Base-by-base conservation (phyloP, 2,329 filamentous ascomycete genomes). In the Botrytis cinerea region DNA sequence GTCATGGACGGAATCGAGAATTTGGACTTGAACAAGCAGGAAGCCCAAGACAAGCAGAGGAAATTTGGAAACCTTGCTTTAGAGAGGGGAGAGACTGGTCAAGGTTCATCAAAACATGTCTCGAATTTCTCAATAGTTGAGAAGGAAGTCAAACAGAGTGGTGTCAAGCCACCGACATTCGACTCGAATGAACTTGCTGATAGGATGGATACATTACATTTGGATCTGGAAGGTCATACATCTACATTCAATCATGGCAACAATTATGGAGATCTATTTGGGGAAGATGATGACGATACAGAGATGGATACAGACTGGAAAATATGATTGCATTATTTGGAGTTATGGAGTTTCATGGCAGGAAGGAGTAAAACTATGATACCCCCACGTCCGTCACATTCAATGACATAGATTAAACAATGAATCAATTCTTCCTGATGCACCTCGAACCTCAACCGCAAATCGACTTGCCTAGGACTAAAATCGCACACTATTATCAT, bases 81-180 rank as follows among this genome's bases (percentile, higher is more conserved):
- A 10, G 88, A 90, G 78, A 84, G 88, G 59, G 84, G 84, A 4
- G 82, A 82, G 57, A 79, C 70, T 48, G 75, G 77, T 45, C 61
- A 72, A 70, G 78, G 75, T 60, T 77, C 77, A 46, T 73, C 76
- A 1, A 76, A 73, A 45, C 76, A 75, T n/a, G 51, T 79, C 12
- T 80, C 89, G 28, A 84, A 85, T 64, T 82, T 89, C 51, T 84
- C 81, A 1, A 85, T 89, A 35, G 83, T 82, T 67, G 89, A 89
- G 80, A 90, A 87, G 78, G 84, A 80, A 28, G 84, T 83, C 60
- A 83, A 77, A 70, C 81, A 80, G 73, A 78, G 78, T 62, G 43
- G 38, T 25, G 85, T 80, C 63, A 80, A 83, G 74, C 80, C 81
- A 59, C 86, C 85, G 38, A 82, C 80, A 3, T 75, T 83, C 16